phyloP scores from a whole-genome alignment of 2,329 filamentous ascomycete genomes.

The Triangularia setosa region DNA sequence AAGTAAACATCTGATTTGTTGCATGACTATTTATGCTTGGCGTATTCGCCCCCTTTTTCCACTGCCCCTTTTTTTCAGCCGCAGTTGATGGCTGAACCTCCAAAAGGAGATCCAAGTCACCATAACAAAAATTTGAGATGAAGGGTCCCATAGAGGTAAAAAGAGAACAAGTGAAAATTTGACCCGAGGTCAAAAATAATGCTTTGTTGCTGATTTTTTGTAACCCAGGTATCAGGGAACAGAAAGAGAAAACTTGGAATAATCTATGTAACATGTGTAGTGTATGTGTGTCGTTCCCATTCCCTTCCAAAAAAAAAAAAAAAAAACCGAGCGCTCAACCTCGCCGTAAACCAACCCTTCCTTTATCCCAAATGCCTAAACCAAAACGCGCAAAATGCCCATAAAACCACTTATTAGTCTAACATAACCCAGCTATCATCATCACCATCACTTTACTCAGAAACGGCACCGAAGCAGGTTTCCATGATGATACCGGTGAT shows the following conservation, averaged over 20 bases:
- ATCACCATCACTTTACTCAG: constrained; percentile 5
- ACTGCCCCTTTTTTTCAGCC: neutral
- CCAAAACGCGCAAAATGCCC: neutral
- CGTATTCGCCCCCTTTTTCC: neutral
- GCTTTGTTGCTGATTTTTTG: neutral
- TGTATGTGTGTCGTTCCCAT: neutral
- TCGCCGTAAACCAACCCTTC: neutral
- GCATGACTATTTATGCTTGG: neutral
- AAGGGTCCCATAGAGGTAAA: neutral
- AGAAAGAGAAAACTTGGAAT: neutral
- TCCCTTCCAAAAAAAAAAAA: neutral
- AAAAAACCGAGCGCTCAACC: constrained; percentile 1
- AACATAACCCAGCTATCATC: neutral
- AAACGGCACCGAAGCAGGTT: constrained; percentile 23
- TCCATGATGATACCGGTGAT: constrained; percentile 42
- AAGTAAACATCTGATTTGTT: neutral
- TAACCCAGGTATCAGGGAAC: constrained; percentile 8
- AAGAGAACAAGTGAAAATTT: neutral
- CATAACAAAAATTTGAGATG: neutral
- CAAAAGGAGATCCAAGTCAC: neutral
- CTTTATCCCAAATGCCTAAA: neutral
- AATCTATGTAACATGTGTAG: neutral
- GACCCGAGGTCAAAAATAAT: neutral
- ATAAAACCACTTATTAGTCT: neutral
- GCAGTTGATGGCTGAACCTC: neutral